These are phyloP conservation scores for Acacia confusa DNA, from an alignment of 306 rosid species.

Conservation along the genomic window DNA sequence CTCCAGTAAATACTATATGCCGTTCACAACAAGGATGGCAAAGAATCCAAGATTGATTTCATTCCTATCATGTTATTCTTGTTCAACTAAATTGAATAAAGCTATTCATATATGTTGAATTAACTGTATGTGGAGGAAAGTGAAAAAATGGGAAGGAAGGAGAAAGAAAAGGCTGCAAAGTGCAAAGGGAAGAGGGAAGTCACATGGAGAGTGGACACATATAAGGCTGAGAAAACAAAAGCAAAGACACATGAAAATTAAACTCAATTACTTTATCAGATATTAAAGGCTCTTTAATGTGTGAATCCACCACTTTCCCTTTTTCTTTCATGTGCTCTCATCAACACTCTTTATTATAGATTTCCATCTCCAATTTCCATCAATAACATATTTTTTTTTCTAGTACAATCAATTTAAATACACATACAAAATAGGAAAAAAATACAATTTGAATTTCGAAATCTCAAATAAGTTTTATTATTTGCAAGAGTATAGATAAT, in stretches of 20 bases:
- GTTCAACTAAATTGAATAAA: not conserved
- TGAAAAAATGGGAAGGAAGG: not conserved
- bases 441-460: no score
- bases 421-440: no score
- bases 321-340: conserved; percentile 33
- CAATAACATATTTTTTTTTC: no score
- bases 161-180: not conserved
- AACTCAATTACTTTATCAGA: not conserved
- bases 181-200: not conserved
- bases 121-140: not conserved
- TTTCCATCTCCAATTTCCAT: not conserved
- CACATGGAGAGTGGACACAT: not conserved
- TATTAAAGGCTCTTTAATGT: not conserved
- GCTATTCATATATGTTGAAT: not conserved
- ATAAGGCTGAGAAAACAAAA: not conserved
- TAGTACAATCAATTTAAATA: no score
- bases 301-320: not conserved
- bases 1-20: no score
- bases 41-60: not conserved
- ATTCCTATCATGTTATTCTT: not conserved
- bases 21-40: not conserved
- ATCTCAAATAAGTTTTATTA: no score
- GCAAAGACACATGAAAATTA: not conserved
- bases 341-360: not conserved
- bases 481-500: no score